These are phyloP conservation scores for Xerocomellus chrysenteron DNA, from an alignment of 768 basidiomycete species.

Conservation along the genomic window DNA sequence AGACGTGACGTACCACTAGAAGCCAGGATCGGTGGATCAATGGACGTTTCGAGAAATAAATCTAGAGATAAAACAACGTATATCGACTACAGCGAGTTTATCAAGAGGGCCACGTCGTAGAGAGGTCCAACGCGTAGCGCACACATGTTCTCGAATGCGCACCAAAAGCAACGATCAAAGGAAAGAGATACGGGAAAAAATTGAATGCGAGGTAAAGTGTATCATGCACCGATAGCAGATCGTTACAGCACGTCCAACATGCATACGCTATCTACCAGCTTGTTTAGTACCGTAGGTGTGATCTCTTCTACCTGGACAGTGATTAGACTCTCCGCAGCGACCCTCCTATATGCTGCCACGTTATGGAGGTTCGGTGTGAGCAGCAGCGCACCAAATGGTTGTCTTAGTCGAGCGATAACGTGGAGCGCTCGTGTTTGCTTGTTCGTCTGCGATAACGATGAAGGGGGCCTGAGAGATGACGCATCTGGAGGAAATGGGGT, in stretches of 20 bases:
- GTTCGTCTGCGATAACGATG: neutral
- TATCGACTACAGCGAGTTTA: too few species aligned
- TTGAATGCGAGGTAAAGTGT: too few species aligned
- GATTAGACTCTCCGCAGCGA: neutral
- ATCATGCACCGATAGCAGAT: neutral
- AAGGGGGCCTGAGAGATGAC: too few species aligned
- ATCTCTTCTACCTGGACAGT: neutral
- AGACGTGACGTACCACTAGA: too few species aligned
- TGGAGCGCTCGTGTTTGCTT: neutral
- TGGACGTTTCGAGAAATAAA: too few species aligned
- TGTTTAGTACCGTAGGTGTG: neutral
- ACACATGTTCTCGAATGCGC: too few species aligned
- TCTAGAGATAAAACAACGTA: too few species aligned
- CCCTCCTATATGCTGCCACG: neutral
- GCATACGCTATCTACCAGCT: neutral
- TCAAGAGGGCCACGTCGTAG: too few species aligned
- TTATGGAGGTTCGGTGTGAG: neutral
- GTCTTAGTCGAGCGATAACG: neutral
- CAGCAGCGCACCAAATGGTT: neutral
- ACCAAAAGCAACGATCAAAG: rapidly evolving
- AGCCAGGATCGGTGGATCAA: too few species aligned
- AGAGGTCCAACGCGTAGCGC: too few species aligned
- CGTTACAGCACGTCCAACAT: neutral
- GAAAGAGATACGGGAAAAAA: too few species aligned
- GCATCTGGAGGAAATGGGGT: too few species aligned